Base-by-base conservation (phyloP, 164 flowering plant genomes). In the Stephania japonica region DNA sequence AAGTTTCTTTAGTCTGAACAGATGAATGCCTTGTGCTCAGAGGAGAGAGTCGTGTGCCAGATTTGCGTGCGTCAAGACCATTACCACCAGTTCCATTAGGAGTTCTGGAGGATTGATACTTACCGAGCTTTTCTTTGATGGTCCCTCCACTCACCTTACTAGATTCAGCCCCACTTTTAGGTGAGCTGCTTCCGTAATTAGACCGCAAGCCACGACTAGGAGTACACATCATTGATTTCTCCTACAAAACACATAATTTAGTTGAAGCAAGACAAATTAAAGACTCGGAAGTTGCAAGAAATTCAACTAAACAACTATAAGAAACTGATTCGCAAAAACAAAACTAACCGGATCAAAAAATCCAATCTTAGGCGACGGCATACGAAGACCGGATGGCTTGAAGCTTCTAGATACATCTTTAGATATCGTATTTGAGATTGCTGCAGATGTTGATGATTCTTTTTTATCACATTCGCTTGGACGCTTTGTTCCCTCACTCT, bases 351-450 rank as follows among this genome's bases (percentile, higher is more conserved):
- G 97, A 80, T 95, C 99, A 83, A 95, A 95, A 80, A 87, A 95
- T 26, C 97, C 99, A 75, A 89, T 86, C 79, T 93, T 93, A 13
- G 97, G 97, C 38, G 98, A 91, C 72, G 98, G 98, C 88, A 88
- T 75, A 72, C 97, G 84, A 42, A 96, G 89, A 43, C 98, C 97
- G 4, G 99, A 81, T 25, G 95, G 97, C 80, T 85, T 90, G 50
- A 69, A 71, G 72, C 63, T 75, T 67, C 66, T 76, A 32, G 76
- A 42, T 65, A 47, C 74, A 61, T 67, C 43, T 44, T 73, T 61
- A 11, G 85, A 74, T 75, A 79, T 74, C 64, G 83, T 81, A 70
- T 59, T 75, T 72, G 83, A 61, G 73, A 75, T 75, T 23, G 67
- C 43, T 50, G 78, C 70, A 69, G 74, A 76, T 69, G 42, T 81